Conservation (phyloP, 2,329 filamentous ascomycete species). For the Pseudogymnoascus sp. region DNA sequence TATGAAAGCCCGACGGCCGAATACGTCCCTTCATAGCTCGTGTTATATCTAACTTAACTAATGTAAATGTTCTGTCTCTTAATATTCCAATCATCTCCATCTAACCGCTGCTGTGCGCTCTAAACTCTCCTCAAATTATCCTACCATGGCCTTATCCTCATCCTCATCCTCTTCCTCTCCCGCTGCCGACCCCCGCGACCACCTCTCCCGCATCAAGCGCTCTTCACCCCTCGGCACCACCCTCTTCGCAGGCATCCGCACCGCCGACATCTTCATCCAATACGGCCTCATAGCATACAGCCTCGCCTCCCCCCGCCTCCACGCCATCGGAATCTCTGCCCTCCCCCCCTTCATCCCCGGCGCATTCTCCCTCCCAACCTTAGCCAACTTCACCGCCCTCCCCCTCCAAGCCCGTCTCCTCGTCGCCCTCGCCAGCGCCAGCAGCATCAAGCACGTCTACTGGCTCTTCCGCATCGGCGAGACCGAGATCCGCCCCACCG, state of each 20-base stretch:
- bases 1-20: not conserved
- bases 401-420: slow-evolving; percentile 45
- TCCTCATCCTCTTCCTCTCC: not conserved
- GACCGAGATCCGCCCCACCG: slow-evolving; percentile 41
- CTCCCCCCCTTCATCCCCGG: slow-evolving; percentile 25
- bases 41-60: too few relatives aligned
- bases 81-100: not conserved
- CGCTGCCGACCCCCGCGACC: not conserved
- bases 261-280: slow-evolving; percentile 40
- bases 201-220: slow-evolving; percentile 6
- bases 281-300: slow-evolving; percentile 42
- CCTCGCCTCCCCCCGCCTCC: slow-evolving; percentile 39
- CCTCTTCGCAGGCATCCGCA: slow-evolving; percentile 39
- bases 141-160: not conserved
- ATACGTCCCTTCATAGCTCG: too few relatives aligned
- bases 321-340: slow-evolving; percentile 35
- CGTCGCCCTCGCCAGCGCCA: slow-evolving; percentile 45
- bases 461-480: slow-evolving; percentile 41
- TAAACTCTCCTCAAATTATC: not conserved
- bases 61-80: too few relatives aligned
- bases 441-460: slow-evolving; percentile 48
- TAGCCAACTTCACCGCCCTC: slow-evolving; percentile 34
- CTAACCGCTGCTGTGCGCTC: not conserved
- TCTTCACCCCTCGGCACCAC: slow-evolving; percentile 32
- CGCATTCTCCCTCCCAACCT: slow-evolving; percentile 30